A percentile compares a stretch with the other conserved stretches of the same genome.
These are phyloP conservation scores for Quercus ilex DNA, from an alignment of 306 rosid genomes.

Conservation along the genomic window DNA sequence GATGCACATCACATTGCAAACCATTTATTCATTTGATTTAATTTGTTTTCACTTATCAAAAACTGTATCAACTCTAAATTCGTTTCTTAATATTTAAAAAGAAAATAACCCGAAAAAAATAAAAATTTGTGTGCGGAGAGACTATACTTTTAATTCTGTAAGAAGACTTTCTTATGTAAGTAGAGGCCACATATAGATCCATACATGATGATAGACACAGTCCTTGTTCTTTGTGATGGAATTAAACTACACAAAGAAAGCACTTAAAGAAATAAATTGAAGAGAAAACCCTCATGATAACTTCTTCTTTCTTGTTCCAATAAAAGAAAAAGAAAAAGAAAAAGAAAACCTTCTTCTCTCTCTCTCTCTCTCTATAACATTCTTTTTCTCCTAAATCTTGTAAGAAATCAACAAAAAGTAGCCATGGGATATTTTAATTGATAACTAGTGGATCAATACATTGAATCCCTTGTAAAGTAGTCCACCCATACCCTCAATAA, in stretches of 20 bases:
- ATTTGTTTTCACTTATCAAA: too few relatives aligned
- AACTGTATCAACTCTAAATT: too few relatives aligned
- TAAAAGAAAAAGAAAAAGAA: too few relatives aligned
- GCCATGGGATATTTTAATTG: not conserved
- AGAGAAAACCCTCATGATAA: not conserved
- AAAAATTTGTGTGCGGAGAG: too few relatives aligned
- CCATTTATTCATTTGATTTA: too few relatives aligned
- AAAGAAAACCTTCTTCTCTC: too few relatives aligned
- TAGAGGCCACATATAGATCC: not conserved
- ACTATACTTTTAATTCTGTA: too few relatives aligned
- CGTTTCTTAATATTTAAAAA: too few relatives aligned
- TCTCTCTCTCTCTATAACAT: too few relatives aligned
- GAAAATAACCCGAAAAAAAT: too few relatives aligned
- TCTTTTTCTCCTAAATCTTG: not conserved
- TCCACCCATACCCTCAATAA: constrained; percentile 7
- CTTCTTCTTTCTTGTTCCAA: not conserved
- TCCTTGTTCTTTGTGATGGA: not conserved
- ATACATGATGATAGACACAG: not conserved
- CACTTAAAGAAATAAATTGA: not conserved
- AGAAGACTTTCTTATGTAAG: not conserved
- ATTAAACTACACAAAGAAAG: not conserved
- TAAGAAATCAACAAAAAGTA: not conserved
- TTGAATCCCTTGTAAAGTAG: constrained; percentile 19
- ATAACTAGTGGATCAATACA: not conserved
- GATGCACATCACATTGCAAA: too few relatives aligned